These are phyloP conservation scores for Quercus agrifolia DNA, from an alignment of 306 rosid genomes.

Conservation along the genomic window DNA sequence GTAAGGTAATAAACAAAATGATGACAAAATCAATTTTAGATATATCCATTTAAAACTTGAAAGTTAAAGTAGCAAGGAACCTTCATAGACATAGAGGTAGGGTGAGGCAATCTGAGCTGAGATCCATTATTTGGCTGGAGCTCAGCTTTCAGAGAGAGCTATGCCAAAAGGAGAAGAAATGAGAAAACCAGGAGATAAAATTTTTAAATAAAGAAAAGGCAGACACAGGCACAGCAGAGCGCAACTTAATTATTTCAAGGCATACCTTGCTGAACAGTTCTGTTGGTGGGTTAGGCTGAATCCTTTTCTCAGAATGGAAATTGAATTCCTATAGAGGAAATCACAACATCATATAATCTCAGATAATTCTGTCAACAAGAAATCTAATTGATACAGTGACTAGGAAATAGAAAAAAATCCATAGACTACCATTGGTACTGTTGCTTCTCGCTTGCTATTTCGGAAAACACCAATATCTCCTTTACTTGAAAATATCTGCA, in stretches of 20 bases:
- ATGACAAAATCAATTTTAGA: constrained; percentile 3
- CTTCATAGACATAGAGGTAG: constrained; percentile 43
- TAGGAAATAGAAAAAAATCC: constrained; percentile 10
- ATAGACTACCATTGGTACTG: constrained; percentile 65
- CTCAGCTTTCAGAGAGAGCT: constrained; percentile 75
- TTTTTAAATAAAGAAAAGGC: neutral
- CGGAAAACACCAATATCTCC: constrained; percentile 86
- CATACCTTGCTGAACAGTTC: constrained; percentile 92
- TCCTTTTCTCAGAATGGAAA: constrained; percentile 65
- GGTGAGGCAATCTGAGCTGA: constrained; percentile 33
- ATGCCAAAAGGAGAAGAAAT: constrained; percentile 26
- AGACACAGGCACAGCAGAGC: neutral
- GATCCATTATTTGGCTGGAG: constrained; percentile 47
- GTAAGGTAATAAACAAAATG: constrained; percentile 11
- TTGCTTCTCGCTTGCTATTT: constrained; percentile 73
- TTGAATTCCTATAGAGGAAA: constrained; percentile 64
- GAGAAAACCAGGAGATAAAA: neutral
- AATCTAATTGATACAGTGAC: neutral
- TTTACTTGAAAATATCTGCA: constrained; percentile 86
- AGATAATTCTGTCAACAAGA: constrained; percentile 8
- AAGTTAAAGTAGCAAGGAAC: constrained; percentile 35
- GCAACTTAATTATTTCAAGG: neutral
- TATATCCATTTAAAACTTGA: neutral
- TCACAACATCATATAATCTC: constrained; percentile 26
- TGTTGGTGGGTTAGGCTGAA: constrained; percentile 58